Base-by-base conservation (phyloP, 176 grass and related monocot species). In the Zea luxurians region DNA sequence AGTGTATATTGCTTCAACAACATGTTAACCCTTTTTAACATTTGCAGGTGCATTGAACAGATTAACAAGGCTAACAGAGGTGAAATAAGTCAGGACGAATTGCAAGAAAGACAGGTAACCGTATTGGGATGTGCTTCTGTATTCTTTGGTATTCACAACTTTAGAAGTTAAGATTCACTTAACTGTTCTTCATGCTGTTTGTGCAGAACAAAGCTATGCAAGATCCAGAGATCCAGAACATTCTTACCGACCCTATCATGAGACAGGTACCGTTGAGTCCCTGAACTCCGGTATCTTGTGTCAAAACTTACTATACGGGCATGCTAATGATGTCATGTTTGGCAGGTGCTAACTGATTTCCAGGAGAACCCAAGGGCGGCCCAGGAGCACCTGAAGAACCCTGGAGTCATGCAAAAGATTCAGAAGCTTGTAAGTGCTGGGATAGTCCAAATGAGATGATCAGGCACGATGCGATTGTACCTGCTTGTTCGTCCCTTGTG, bases 191-290 rank as follows among this genome's bases (percentile, higher is more conserved):
- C 50, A 11, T 44, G 11, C 15, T 85, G 50, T 78, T 85, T 82
- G 21, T 83, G 66, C 76, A 98, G 96, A 91, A 85, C 7, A 99
- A 96, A 78, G 96, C 78, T 54, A 99, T 99, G 96, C 88, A 91
- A 70, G 96, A 99, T 70, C 96, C 96, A 43, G 96, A 99, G 83
- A 96, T 99, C 42, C 96, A 99, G 84, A 71, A 73, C 75, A 99
- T 99, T 45, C 83, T 99, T 66, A 92, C 92, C 0, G 96, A 99
- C 72, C 96, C 96, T 13, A 89, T 99, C 46, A 99, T 99, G 96
- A 81, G 92, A 42, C 96, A 99, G 92, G 96, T 99, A 92, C 10
- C 3, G 44, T 69, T 0, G 10, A 36, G 16, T 61, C 13, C 60
- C 57, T 74, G 0, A 60, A 11, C 10, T 63, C 42, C 13, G 8